Conservation (phyloP, 768 basidiomycete species). For the Suillus luteus region DNA sequence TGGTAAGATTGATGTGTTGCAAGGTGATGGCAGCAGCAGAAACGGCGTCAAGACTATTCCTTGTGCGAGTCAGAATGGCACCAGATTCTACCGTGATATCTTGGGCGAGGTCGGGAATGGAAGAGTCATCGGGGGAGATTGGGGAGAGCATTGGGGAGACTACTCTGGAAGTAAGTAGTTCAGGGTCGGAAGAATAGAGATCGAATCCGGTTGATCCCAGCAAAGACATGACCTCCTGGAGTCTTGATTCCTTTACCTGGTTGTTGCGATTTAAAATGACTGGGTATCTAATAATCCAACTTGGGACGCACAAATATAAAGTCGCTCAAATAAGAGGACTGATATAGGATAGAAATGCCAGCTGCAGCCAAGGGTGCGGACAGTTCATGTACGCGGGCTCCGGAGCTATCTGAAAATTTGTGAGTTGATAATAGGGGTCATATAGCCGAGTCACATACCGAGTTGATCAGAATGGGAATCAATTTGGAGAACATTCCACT, state of each 20-base stretch:
- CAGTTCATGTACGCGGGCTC: constrained; percentile 72
- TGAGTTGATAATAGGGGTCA: constrained; percentile 13
- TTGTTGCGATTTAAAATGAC: constrained; percentile 11
- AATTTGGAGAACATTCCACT: constrained; percentile 80
- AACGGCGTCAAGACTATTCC: constrained; percentile 41
- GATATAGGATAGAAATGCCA: constrained; percentile 81
- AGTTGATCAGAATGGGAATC: constrained; percentile 75
- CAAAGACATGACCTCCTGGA: constrained; percentile 63
- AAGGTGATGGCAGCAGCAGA: constrained; percentile 17
- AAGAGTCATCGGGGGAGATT: constrained; percentile 32
- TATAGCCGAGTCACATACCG: constrained; percentile 42
- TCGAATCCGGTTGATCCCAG: constrained; percentile 66
- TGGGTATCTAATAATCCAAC: background rate
- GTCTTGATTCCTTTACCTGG: constrained; percentile 67
- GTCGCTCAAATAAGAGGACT: constrained; percentile 81
- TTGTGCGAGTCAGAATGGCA: constrained; percentile 51
- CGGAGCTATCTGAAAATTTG: constrained; percentile 55
- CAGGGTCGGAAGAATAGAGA: constrained; percentile 53
- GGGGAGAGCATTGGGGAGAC: constrained; percentile 35
- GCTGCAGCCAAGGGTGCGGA: constrained; percentile 75
- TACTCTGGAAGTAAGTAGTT: constrained; percentile 34
- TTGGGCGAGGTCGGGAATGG: constrained; percentile 30
- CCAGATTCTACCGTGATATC: constrained; percentile 38
- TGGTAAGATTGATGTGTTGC: constrained; percentile 9
- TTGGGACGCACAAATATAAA: constrained; percentile 67